Base-by-base conservation (phyloP, 768 basidiomycete species). In the Chalciporus piperatus region DNA sequence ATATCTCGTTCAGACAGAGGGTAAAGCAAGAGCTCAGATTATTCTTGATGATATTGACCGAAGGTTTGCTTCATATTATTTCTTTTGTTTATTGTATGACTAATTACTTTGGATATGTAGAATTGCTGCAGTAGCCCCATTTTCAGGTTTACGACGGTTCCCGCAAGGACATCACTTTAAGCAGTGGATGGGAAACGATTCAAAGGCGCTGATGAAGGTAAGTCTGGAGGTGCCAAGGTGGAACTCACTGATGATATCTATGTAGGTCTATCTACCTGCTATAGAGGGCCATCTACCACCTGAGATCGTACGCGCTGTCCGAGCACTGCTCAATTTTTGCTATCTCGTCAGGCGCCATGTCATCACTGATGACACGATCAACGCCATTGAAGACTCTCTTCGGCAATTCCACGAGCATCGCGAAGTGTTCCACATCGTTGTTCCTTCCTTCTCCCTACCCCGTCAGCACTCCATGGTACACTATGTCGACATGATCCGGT, bases 131-230 rank as follows among this genome's bases (percentile, higher is more conserved):
- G 60, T 60, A 0, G 60, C 62, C 1, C 41, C 58, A 0, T 74
- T 70, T 32, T 17, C 66, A 0, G 66, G 65, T 0, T 58, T 72
- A 0, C 44, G 56, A 9, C 46, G 57, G 0, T 74, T 74, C 23
- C 61, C 62, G 1, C 55, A 72, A 22, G 70, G 72, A 0, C 42
- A 47, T 0, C 50, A 56, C 1, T 73, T 72, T 45, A 67, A 69
- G 17, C 73, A 74, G 23, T 74, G 73, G 73, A 74, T 70, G 0
- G 65, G 71, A 3, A 51, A 74, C 33, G 67, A 74, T 19, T 74
- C 68, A 2, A 74, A 75, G 23, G 70, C 61, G 0, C 45, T 74
- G 5, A 74, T 74, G 69, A 74, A 73, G 65, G 71, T 71, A 27
- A 10, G 40, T 51, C 14, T 6, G 46, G 25, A 1, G 13, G 22